Evolutionary conservation across 1,284 basidiomycete species (phyloP), one percentile per base, ranked within the genome.

Genomic region (Ceratobasidium sp.): DNA sequence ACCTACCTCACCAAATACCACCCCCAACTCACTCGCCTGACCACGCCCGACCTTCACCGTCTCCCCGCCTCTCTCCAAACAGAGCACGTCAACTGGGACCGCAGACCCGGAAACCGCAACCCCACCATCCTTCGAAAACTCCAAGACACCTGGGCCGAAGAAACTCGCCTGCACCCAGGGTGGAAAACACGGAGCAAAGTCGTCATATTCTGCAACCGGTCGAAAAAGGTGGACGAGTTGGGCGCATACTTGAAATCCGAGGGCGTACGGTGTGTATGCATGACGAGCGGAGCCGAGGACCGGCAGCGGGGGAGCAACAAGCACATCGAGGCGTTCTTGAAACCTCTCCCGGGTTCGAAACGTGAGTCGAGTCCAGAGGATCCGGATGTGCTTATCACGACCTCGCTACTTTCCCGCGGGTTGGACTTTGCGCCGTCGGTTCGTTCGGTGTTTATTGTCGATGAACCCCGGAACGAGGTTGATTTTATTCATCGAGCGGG

Each of bases 401-500:
- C 94, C 0, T 95, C 93, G 10, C 82, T 96, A 25, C 87, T 96
- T 32, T 93, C 93, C n/a, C 86, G 94, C 17, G 94, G 94, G 2
- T 83, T 96, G 10, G 94, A 96, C 77, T 96, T 96, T 75, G 82
- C 87, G 15, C 87, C 92, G 0, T 79, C 81, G 3, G 87, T 95
- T 73, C 83, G 84, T 71, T 87, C 93, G 72, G 90, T 94, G 3
- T 90, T 95, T 77, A 88, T 95, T 73, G 83, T 92, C 29, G 93
- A 95, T 73, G 87, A 91, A 75, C 91, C 93, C 27, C 81, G 90
- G 72, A 94, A 93, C 77, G 90, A 92, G 82, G 85, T 94, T 50
- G 93, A 96, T 78, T 94, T 96, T 76, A 78, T 96, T 70, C 94
- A 96, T 79, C 87, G 94, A 3, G 94, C 94, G 0, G 94, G 94